A percentile compares a stretch with the other conserved stretches of the same genome.
These are phyloP conservation scores for Hyphopichia burtonii DNA, from an alignment of 1,139 yeast species.

Conservation along the genomic window DNA sequence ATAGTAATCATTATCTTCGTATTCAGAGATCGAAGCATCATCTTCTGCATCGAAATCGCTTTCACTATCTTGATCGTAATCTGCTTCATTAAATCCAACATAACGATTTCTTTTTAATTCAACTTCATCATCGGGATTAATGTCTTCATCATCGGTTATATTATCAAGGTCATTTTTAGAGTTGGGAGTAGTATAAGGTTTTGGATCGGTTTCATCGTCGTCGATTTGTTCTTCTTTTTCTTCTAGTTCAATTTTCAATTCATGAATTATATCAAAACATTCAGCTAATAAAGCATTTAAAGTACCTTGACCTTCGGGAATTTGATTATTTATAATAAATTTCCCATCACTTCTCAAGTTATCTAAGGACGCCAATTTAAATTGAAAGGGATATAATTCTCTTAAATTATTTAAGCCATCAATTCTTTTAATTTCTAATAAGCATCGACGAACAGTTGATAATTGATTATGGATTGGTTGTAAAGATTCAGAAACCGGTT, in stretches of 20 bases:
- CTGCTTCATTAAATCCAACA: constrained; percentile 47
- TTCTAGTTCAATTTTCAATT: constrained; percentile 83
- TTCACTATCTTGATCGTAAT: constrained; percentile 44
- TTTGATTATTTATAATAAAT: constrained; percentile 79
- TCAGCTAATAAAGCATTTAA: constrained; percentile 87
- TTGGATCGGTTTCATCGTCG: constrained; percentile 11
- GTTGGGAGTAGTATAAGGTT: constrained; percentile 9
- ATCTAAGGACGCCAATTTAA: constrained; percentile 88
- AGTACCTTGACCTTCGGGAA: constrained; percentile 97
- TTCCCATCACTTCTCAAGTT: constrained; percentile 86
- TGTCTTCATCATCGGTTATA: constrained; percentile 26
- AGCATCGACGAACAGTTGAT: constrained; percentile 84
- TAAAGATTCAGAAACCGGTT: constrained; percentile 90
- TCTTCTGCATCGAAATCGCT: constrained; percentile 30
- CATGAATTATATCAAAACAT: constrained; percentile 91
- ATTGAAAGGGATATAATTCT: constrained; percentile 91
- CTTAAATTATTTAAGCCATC: constrained; percentile 87
- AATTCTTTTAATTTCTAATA: constrained; percentile 84
- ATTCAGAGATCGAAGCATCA: constrained; percentile 30
- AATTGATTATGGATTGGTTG: constrained; percentile 92
- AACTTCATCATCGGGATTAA: constrained; percentile 41
- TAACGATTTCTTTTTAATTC: constrained; percentile 46
- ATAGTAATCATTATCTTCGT: constrained; percentile 48
- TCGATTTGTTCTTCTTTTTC: constrained; percentile 51
- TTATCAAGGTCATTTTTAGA: constrained; percentile 5